Evolutionary conservation across 345 rosid species (phyloP), one percentile per base, ranked within the genome.

Genomic region (Citrus inodora): DNA sequence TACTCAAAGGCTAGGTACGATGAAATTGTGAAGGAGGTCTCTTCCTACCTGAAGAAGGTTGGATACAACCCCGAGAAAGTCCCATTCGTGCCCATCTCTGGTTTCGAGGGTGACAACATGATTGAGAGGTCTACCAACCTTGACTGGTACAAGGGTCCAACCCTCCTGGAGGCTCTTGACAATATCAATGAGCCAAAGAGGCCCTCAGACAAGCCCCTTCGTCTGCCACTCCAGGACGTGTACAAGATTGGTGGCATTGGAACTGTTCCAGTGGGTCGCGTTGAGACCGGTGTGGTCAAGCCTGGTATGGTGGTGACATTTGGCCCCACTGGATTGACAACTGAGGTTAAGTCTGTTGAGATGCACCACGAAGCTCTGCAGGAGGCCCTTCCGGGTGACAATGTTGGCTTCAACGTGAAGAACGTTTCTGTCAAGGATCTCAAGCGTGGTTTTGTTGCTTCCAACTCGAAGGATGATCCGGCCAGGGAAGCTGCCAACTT

Each of bases 51-150:
- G 80, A 86, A 86, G 87, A 86, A 86, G 86, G 67, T 64, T 14
- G 90, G 88, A 2, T 87, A 87, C 85, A 87, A 87, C 81, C 90
- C 90, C 1, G 89, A 87, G 55, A 87, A 87, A 73, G 82, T 87
- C 67, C 86, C 87, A 0, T 87, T 87, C 9, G 87, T 87, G 7
- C 89, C 89, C 62, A 87, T 87, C 81, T 87, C 89, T 33, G 89
- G 89, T 7, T 87, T 87, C 14, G 89, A 87, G 83, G 89, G 89
- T 24, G 88, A 84, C 86, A 87, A 87, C 87, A 87, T 87, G 89
- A 87, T 87, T 77, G 89, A 87, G 78, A 83, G 88, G 74, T 85
- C 88, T 53, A 82, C 86, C 72, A 85, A 85, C 82, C 88, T 85
- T 3, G 88, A 83, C 82, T 83, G 88, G 88, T 85, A 85, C 84